Percentiles rank a stretch among this genome's conserved stretches.
Evolutionary conservation across 805 yeast genomes (phyloP).

Genomic region (Pichia eremophila): DNA sequence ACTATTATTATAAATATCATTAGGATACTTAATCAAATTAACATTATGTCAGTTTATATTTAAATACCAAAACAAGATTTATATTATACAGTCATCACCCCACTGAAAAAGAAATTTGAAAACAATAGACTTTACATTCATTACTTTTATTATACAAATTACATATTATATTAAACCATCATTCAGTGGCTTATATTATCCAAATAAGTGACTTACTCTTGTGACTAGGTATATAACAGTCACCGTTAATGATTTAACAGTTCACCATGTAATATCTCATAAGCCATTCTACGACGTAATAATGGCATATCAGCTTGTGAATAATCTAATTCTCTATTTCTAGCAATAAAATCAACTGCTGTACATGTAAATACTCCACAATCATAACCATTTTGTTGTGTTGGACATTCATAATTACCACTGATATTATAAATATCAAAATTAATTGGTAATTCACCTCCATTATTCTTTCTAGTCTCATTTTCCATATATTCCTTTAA

Average conservation of each 20-base stretch:
- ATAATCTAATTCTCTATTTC: constrained; percentile 41
- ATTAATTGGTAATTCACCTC: constrained; percentile 26
- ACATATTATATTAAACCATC: too few relatives aligned
- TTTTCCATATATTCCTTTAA: constrained; percentile 54
- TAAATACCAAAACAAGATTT: too few relatives aligned
- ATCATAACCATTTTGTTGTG: constrained; percentile 83
- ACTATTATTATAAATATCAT: too few relatives aligned
- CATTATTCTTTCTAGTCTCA: constrained; percentile 51
- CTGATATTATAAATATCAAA: constrained; percentile 19
- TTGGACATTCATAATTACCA: constrained; percentile 44
- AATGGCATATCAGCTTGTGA: constrained; percentile 59
- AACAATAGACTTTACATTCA: too few relatives aligned
- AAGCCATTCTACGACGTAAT: constrained; percentile 62
- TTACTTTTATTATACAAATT: too few relatives aligned
- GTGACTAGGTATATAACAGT: too few relatives aligned
- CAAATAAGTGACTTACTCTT: too few relatives aligned
- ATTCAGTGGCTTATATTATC: too few relatives aligned
- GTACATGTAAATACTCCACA: constrained; percentile 93
- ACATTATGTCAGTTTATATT: too few relatives aligned
- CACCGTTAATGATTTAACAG: constrained; percentile 1
- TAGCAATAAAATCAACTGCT: constrained; percentile 53
- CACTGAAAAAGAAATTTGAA: too few relatives aligned
- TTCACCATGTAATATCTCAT: constrained; percentile 34
- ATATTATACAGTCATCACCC: too few relatives aligned
- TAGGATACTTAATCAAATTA: too few relatives aligned